A percentile compares a stretch with the other conserved stretches of the same genome.
These are phyloP conservation scores for Millerago galiae DNA, from an alignment of 805 yeast species.

Conservation along the genomic window DNA sequence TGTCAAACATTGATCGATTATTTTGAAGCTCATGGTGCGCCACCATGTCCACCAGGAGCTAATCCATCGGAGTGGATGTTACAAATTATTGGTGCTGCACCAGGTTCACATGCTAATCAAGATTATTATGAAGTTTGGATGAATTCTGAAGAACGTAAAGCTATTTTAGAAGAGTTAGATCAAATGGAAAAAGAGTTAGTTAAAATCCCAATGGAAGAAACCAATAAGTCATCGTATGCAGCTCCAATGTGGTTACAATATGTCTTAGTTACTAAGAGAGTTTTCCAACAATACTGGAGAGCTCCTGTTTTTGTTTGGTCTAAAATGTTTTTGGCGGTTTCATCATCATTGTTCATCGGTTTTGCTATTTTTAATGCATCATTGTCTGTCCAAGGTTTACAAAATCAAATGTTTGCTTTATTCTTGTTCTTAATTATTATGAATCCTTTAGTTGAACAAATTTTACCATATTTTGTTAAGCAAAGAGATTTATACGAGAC, in stretches of 20 bases:
- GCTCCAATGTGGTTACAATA: conserved; percentile 36
- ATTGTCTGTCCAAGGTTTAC: conserved; percentile 60
- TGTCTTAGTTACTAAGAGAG: conserved; percentile 43
- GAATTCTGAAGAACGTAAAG: conserved; percentile 54
- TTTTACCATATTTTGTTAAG: conserved; percentile 51
- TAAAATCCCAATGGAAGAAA: conserved; percentile 27
- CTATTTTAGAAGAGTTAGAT: conserved; percentile 53
- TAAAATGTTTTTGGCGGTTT: conserved; percentile 45
- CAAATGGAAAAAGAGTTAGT: conserved; percentile 56
- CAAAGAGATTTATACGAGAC: conserved; percentile 67
- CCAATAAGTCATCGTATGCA: conserved; percentile 37
- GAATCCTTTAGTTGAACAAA: conserved; percentile 54
- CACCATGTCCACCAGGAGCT: conserved; percentile 58
- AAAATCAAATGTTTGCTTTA: conserved; percentile 74
- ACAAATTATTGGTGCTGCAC: conserved; percentile 78
- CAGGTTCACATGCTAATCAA: conserved; percentile 67
- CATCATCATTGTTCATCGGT: conserved; percentile 62
- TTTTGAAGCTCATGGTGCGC: conserved; percentile 62
- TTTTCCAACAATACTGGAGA: conserved; percentile 63
- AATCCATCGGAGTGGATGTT: conserved; percentile 94
- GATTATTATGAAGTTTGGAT: conserved; percentile 77
- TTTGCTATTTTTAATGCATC: conserved; percentile 68
- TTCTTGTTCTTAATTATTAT: conserved; percentile 61
- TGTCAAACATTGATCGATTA: conserved; percentile 53
- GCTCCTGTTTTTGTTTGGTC: conserved; percentile 57